Percentiles rank a stretch among this genome's conserved stretches.
Conservation (phyloP, 2,329 filamentous ascomycete species). For the Pseudocercospora vitis region DNA sequence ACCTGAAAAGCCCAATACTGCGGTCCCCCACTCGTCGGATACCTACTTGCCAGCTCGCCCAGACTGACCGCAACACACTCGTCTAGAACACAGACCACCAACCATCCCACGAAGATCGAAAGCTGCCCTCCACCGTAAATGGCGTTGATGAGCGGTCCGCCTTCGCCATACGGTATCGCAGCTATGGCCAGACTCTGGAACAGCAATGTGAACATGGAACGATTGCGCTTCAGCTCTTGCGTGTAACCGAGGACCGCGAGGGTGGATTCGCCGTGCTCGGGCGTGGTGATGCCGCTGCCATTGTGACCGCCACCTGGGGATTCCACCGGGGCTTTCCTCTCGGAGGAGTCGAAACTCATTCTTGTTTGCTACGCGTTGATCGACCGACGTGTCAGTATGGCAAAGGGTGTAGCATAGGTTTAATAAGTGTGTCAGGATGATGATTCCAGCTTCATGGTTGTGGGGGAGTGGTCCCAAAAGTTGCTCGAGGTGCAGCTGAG, state of each 20-base stretch:
- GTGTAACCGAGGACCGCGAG: slow-evolving; percentile 53
- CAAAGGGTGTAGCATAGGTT: no score
- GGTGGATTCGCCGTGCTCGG: slow-evolving; percentile 9
- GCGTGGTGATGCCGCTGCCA: neutral
- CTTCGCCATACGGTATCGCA: slow-evolving; percentile 51
- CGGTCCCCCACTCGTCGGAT: slow-evolving; percentile 73
- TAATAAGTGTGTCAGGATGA: slow-evolving; percentile 5
- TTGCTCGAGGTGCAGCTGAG: neutral
- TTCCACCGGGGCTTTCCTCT: slow-evolving; percentile 7
- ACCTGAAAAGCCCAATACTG: slow-evolving; percentile 77
- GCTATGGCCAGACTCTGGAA: slow-evolving; percentile 61
- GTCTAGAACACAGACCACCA: slow-evolving; percentile 65
- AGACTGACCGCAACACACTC: slow-evolving; percentile 66
- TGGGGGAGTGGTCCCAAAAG: no score
- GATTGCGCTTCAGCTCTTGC: slow-evolving; percentile 58
- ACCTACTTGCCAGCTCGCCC: slow-evolving; percentile 71
- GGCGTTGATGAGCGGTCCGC: slow-evolving; percentile 55
- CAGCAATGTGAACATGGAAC: slow-evolving; percentile 60
- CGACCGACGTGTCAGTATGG: no score
- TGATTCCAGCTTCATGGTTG: slow-evolving; percentile 7
- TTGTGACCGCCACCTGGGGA: neutral
- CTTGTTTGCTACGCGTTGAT: neutral
- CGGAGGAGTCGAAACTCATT: slow-evolving; percentile 6
- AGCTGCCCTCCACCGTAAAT: slow-evolving; percentile 66
- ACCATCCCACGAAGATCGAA: slow-evolving; percentile 71